Evolutionary conservation across 345 rosid genomes (phyloP), one percentile per base, ranked within the genome.

Genomic region (Garcia nutans): DNA sequence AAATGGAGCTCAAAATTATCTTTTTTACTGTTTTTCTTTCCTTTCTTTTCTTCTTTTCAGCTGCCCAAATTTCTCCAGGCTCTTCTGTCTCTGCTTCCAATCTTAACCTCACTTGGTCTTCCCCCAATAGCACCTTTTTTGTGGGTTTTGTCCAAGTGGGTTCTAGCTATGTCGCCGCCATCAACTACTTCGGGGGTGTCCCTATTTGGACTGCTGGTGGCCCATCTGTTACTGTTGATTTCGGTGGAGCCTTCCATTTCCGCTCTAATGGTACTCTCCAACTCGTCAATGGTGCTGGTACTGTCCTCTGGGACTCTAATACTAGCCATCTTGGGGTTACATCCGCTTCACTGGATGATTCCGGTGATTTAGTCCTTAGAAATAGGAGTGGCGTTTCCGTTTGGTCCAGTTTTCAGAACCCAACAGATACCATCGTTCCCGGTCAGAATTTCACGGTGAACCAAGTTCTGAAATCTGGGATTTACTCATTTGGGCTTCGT

Each of bases 341-440:
- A 72, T 82, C 90, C 20, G 92, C 90, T 26, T 63, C 88, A 0
- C 73, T 92, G 37, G 84, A 88, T 13, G 89, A 87, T 66, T 79
- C 81, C 1, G 93, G 97, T 54, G 82, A 86, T 49, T 77, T 90
- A 20, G 59, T 60, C 59, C 86, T 92, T 8, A 56, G 72, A 1
- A 73, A 67, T 5, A 58, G 49, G 37, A 74, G 57, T 65, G 64
- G 56, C 20, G 37, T 6, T 9, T 2, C 71, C 2, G 77, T 86
- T 13, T 92, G 97, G 97, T 90, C 93, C n/a, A 82, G 87, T 26
- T 92, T 92, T 70, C 76, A 81, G 10, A n/a, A 85, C 45, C 91
- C 94, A 0, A 79, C 80, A 0, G 82, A 87, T 72, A 80, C 88
- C 0, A 47, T 89, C 50, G 82, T 90, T 12, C 91, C 86, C 2